A percentile compares a stretch with the other conserved stretches of the same genome.
These are phyloP conservation scores for Teratosphaeria nubilosa DNA, from an alignment of 2,329 filamentous ascomycete genomes.

Conservation along the genomic window DNA sequence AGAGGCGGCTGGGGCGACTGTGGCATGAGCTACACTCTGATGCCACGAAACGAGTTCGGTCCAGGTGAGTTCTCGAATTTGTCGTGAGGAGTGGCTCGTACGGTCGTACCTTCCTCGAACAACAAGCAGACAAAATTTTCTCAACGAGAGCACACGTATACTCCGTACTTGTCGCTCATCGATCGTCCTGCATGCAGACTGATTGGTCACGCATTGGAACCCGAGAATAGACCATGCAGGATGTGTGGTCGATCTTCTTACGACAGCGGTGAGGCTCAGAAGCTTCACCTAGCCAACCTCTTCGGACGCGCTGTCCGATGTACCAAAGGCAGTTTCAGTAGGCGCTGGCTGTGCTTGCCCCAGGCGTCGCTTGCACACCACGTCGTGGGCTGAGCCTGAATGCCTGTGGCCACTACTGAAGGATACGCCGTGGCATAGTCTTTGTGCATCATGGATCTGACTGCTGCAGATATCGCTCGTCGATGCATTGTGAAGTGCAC, in stretches of 20 bases:
- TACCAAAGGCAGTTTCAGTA: not conserved
- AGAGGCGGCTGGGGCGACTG: no score
- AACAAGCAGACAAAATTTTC: not conserved
- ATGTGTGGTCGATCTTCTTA: not conserved
- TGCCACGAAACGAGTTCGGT: no score
- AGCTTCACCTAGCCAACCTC: not conserved
- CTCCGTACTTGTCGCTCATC: not conserved
- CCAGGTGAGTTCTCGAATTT: no score
- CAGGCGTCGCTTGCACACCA: not conserved
- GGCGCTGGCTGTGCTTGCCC: not conserved
- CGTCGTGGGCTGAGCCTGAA: not conserved
- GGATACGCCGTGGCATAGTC: not conserved
- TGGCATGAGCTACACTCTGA: no score
- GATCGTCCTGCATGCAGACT: not conserved
- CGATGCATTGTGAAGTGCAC: not conserved
- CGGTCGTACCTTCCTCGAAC: not conserved
- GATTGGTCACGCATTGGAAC: not conserved
- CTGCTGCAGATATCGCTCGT: not conserved
- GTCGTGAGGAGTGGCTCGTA: no score
- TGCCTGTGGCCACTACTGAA: not conserved
- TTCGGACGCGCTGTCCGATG: not conserved
- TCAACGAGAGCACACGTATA: not conserved
- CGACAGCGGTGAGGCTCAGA: not conserved
- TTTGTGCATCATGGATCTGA: not conserved
- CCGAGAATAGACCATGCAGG: not conserved